phyloP scores from a whole-genome alignment of 805 yeast genomes.

The Kazachstania taianensis region DNA sequence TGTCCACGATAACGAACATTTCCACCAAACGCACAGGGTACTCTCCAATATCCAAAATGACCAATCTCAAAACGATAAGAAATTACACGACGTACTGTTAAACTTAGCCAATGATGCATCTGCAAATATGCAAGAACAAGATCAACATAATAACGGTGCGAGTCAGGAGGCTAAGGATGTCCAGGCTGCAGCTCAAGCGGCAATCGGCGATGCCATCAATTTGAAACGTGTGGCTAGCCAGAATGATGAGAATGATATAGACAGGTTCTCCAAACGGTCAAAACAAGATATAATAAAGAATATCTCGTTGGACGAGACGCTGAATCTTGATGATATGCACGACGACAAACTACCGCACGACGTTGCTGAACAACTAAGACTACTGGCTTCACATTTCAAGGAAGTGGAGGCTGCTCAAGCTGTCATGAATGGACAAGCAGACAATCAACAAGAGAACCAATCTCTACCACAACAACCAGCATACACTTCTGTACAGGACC shows the following conservation, averaged over 20 bases:
- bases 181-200: slow-evolving; percentile 23
- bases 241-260: slow-evolving; percentile 5
- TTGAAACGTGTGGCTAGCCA: slow-evolving; percentile 14
- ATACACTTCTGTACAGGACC: background rate
- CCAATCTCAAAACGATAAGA: too few relatives aligned
- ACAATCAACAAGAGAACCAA: slow-evolving; percentile 19
- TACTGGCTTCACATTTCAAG: slow-evolving; percentile 28
- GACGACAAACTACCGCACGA: slow-evolving; percentile 29
- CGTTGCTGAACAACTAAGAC: slow-evolving; percentile 28
- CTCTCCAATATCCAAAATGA: too few relatives aligned
- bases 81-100: too few relatives aligned
- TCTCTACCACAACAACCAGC: slow-evolving; percentile 9
- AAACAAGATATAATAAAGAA: slow-evolving; percentile 3
- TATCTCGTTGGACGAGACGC: slow-evolving; percentile 10
- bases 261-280: slow-evolving; percentile 4
- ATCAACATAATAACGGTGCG: too few relatives aligned
- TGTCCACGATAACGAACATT: too few relatives aligned
- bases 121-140: too few relatives aligned
- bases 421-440: slow-evolving; percentile 4
- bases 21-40: too few relatives aligned
- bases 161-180: slow-evolving; percentile 8
- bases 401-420: slow-evolving; percentile 19
- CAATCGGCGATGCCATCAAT: slow-evolving; percentile 16
- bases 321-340: slow-evolving; percentile 16
- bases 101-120: too few relatives aligned